Conservation (phyloP, 106 monocot genomes). For the Hemerocallis citrina region DNA sequence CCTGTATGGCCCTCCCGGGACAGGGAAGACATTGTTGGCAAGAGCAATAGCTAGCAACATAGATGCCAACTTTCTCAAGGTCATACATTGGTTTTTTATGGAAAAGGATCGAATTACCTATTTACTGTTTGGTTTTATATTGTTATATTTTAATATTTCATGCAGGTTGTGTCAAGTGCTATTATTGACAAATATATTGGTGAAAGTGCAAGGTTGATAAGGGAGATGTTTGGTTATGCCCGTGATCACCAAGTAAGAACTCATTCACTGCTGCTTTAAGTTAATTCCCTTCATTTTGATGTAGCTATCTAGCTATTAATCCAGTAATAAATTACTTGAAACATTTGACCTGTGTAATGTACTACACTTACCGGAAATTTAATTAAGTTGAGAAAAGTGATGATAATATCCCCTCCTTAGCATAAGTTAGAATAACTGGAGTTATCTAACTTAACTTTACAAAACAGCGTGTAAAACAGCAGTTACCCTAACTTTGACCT, state of each 20-base stretch:
- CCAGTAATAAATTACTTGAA: background rate
- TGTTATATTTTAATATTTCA: conserved; percentile 1
- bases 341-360: background rate
- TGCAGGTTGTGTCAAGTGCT: conserved; percentile 90
- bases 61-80: conserved; percentile 95
- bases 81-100: conserved; percentile 1
- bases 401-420: too few species aligned
- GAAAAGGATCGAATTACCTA: background rate
- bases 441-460: too few species aligned
- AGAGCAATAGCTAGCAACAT: conserved; percentile 94
- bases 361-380: too few species aligned
- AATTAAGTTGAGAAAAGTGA: too few species aligned
- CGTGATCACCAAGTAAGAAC: conserved; percentile 66
- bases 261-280: background rate
- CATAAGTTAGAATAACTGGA: too few species aligned
- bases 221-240: conserved; percentile 93
- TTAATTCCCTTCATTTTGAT: background rate
- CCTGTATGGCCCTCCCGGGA: conserved; percentile 92
- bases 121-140: background rate
- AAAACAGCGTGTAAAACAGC: too few species aligned
- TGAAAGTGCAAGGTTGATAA: conserved; percentile 83
- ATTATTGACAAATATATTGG: conserved; percentile 96
- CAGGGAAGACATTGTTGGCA: conserved; percentile 82
- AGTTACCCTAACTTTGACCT: too few species aligned
- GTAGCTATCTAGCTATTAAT: background rate